phyloP scores from a whole-genome alignment of 108 stramenopile genomes.

The Pseudonitzschia pungens region DNA sequence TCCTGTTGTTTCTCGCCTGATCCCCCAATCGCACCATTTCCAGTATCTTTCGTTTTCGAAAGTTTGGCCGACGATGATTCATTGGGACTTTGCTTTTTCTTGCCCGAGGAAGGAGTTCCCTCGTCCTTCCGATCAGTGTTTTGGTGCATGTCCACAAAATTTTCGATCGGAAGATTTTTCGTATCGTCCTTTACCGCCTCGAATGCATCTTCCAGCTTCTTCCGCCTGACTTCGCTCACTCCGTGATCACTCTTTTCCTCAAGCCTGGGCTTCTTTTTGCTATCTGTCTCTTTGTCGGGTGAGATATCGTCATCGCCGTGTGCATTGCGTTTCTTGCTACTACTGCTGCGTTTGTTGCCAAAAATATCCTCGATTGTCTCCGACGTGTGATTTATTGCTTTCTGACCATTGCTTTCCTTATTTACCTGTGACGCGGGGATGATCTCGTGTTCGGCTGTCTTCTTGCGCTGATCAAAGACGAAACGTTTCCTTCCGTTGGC shows the following conservation, averaged over 20 bases:
- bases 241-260: neutral
- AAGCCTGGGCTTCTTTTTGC: neutral
- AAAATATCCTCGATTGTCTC: constrained; percentile 40
- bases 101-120: neutral
- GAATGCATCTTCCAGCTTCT: constrained; percentile 8
- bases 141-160: constrained; percentile 14
- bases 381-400: neutral
- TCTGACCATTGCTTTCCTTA: neutral
- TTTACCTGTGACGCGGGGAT: neutral
- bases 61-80: neutral
- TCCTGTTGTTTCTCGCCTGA: neutral
- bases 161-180: neutral
- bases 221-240: neutral
- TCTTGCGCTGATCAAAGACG: constrained; percentile 12
- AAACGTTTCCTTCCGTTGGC: constrained; percentile 20
- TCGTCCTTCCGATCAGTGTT: neutral
- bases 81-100: neutral
- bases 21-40: neutral
- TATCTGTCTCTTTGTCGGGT: constrained; percentile 13
- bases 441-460: constrained; percentile 6
- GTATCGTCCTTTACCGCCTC: constrained; percentile 17
- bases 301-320: neutral
- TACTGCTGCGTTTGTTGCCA: constrained; percentile 18
- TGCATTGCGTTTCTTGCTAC: constrained; percentile 9
- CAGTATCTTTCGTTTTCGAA: neutral